These are phyloP conservation scores for Marasmius tenuissimus DNA, from an alignment of 1,284 basidiomycete species.

Conservation along the genomic window DNA sequence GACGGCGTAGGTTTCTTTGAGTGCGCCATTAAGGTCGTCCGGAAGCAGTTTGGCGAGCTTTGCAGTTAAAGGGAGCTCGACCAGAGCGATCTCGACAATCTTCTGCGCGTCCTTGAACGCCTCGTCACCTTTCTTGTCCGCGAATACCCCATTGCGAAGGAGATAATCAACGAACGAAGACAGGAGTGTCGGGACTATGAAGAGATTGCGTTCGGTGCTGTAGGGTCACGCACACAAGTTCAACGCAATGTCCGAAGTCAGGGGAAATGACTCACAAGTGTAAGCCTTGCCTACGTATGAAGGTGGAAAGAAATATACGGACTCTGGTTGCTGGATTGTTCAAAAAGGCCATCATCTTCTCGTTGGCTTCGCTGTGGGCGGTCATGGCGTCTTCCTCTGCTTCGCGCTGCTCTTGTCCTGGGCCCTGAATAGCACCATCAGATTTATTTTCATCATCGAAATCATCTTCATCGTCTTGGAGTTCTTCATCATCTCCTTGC, in stretches of 20 bases:
- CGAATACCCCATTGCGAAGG: constrained; percentile 55
- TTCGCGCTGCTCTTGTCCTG: not conserved
- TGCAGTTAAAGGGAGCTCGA: constrained; percentile 4
- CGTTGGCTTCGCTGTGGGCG: constrained; percentile 36
- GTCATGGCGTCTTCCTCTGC: constrained; percentile 31
- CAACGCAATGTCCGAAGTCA: constrained; percentile 2
- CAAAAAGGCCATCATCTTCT: constrained; percentile 53
- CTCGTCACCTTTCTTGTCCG: constrained; percentile 26
- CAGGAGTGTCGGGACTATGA: constrained; percentile 54
- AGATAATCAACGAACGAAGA: constrained; percentile 64
- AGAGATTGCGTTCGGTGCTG: constrained; percentile 45
- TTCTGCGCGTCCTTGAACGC: constrained; percentile 1
- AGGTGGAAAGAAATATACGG: constrained; percentile 64
- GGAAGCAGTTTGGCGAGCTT: constrained; percentile 3
- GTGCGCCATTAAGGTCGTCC: constrained; percentile 11
- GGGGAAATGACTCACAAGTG: constrained; percentile 45
- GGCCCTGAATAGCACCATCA: constrained; percentile 2
- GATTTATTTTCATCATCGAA: constrained; percentile 25
- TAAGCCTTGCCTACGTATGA: constrained; percentile 61
- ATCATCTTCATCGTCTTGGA: constrained; percentile 19
- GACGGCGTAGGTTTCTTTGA: constrained; percentile 4
- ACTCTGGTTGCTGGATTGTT: constrained; percentile 52
- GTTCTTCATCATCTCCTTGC: constrained; percentile 12
- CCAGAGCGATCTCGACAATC: constrained; percentile 9
- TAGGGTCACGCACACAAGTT: not conserved